These are phyloP conservation scores for Cercospora nicotianae DNA, from an alignment of 2,329 filamentous ascomycete species.

Conservation along the genomic window DNA sequence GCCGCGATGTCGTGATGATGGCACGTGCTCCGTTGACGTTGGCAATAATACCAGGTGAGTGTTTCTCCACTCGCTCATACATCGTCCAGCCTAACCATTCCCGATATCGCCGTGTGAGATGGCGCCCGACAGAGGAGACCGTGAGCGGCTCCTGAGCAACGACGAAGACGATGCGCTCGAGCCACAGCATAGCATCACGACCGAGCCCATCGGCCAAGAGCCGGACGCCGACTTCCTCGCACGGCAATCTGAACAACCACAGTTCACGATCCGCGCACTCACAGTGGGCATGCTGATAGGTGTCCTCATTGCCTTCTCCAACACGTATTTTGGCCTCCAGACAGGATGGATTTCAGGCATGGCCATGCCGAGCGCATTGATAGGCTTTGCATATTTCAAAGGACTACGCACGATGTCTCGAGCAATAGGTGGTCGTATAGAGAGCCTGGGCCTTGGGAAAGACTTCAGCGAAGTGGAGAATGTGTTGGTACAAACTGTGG, in stretches of 20 bases:
- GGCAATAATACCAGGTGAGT: neutral
- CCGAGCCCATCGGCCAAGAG: slow-evolving; percentile 35
- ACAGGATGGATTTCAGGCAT: slow-evolving; percentile 83
- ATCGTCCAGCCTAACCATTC: neutral
- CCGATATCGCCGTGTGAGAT: slow-evolving; percentile 21
- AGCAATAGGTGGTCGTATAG: slow-evolving; percentile 44
- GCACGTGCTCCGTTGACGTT: slow-evolving; percentile 1
- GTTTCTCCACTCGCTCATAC: neutral
- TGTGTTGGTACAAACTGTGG: slow-evolving; percentile 92
- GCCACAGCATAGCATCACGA: slow-evolving; percentile 26
- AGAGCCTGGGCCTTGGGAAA: slow-evolving; percentile 32
- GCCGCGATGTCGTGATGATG: slow-evolving; percentile 14
- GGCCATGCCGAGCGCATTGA: slow-evolving; percentile 93
- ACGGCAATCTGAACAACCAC: slow-evolving; percentile 43
- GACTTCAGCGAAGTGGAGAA: slow-evolving; percentile 96
- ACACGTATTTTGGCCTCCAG: slow-evolving; percentile 98
- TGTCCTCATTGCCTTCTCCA: slow-evolving; percentile 89
- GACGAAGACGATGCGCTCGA: slow-evolving; percentile 24
- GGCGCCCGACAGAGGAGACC: slow-evolving; percentile 40
- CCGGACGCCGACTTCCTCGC: slow-evolving; percentile 33
- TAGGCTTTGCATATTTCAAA: slow-evolving; percentile 94
- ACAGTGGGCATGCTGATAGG: slow-evolving; percentile 79
- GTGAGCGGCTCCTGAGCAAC: slow-evolving; percentile 15
- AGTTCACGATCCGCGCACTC: slow-evolving; percentile 81
- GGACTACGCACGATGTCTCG: slow-evolving; percentile 69